phyloP scores from a whole-genome alignment of 768 basidiomycete genomes.

The Hypsizygus marmoreus region DNA sequence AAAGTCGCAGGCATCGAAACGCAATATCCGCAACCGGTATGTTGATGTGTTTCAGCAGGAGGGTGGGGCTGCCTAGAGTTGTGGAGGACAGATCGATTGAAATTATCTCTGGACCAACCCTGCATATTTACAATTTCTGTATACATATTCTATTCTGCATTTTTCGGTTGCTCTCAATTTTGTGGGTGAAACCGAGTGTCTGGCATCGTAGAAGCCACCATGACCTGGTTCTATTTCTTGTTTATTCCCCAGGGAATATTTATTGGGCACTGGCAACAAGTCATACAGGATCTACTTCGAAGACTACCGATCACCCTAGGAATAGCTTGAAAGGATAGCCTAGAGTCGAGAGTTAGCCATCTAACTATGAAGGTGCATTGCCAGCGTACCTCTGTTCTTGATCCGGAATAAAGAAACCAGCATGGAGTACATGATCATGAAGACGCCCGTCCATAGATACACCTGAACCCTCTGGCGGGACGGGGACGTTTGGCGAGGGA shows the following conservation, averaged over 20 bases:
- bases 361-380: background rate
- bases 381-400: conserved; percentile 78
- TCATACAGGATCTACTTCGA: too few relatives aligned
- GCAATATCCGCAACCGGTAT: conserved; percentile 79
- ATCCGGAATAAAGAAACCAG: conserved; percentile 85
- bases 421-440: conserved; percentile 84
- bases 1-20: conserved; percentile 68
- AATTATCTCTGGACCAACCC: conserved; percentile 4
- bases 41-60: conserved; percentile 86
- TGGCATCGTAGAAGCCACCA: too few relatives aligned
- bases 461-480: conserved; percentile 80
- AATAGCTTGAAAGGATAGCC: conserved; percentile 84
- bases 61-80: conserved; percentile 25
- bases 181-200: too few relatives aligned
- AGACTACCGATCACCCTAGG: too few relatives aligned
- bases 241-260: too few relatives aligned
- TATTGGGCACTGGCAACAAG: too few relatives aligned
- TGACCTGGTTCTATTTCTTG: too few relatives aligned
- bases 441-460: conserved; percentile 85
- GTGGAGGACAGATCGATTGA: conserved; percentile 9
- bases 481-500: conserved; percentile 76
- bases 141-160: conserved; percentile 5
- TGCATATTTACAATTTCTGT: conserved; percentile 13
- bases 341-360: conserved; percentile 24
- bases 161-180: too few relatives aligned